These are phyloP conservation scores for Thymus mandschuricus DNA, from an alignment of 257 asterid genomes.

Conservation along the genomic window DNA sequence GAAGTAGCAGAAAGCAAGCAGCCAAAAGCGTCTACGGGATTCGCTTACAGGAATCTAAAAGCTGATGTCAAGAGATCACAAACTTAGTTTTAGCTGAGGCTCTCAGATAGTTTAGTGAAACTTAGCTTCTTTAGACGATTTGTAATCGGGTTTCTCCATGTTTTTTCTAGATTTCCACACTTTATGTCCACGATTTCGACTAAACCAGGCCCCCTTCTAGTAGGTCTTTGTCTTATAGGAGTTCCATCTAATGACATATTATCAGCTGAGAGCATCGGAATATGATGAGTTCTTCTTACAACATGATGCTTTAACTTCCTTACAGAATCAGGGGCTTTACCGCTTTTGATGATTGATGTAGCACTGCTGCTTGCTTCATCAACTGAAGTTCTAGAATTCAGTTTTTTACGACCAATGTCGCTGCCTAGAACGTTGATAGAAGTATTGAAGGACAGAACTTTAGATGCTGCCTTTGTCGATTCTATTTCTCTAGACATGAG, in stretches of 20 bases:
- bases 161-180: constrained; percentile 68
- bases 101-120: constrained; percentile 69
- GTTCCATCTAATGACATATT: constrained; percentile 58
- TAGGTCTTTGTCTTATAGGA: constrained; percentile 58
- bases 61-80: constrained; percentile 41
- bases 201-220: constrained; percentile 45
- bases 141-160: constrained; percentile 59
- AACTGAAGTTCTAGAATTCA: no score
- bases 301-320: constrained; percentile 54
- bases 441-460: neutral
- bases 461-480: constrained; percentile 46
- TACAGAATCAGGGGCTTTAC: constrained; percentile 39
- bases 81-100: constrained; percentile 34
- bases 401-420: no score
- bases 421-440: no score
- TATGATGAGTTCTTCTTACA: constrained; percentile 52
- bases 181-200: constrained; percentile 77
- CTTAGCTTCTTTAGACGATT: constrained; percentile 69
- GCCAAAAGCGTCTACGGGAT: constrained; percentile 11
- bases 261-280: constrained; percentile 70
- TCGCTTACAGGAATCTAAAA: constrained; percentile 42
- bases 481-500: constrained; percentile 79
- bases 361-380: neutral
- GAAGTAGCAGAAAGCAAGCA: constrained; percentile 50
- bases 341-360: constrained; percentile 23